These are phyloP conservation scores for Suillus brevipes DNA, from an alignment of 768 basidiomycete species.

Conservation along the genomic window DNA sequence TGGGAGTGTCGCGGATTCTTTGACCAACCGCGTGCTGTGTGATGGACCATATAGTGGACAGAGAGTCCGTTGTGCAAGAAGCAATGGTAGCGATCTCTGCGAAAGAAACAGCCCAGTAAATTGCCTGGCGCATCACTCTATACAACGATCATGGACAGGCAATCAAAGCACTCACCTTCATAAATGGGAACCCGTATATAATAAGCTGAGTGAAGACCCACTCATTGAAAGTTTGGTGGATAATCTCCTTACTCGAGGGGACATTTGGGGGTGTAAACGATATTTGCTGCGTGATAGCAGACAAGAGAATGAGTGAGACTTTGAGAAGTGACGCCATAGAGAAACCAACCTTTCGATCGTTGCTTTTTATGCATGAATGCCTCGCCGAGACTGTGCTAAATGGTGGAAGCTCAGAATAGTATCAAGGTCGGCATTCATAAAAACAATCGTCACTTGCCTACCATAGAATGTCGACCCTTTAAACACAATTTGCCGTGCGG, in stretches of 20 bases:
- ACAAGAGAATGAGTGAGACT: conserved; percentile 42
- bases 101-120: conserved; percentile 1
- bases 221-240: not conserved
- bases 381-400: not conserved
- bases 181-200: not conserved
- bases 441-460: not conserved
- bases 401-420: no score
- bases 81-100: not conserved
- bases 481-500: no score
- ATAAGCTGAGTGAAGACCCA: not conserved
- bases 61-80: not conserved
- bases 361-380: not conserved
- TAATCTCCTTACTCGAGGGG: conserved; percentile 38
- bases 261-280: conserved; percentile 47
- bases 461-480: not conserved
- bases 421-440: not conserved
- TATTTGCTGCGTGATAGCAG: conserved; percentile 41
- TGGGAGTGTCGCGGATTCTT: not conserved
- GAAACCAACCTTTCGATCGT: not conserved
- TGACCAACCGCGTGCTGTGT: not conserved
- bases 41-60: not conserved
- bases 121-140: not conserved
- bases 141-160: not conserved
- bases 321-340: conserved; percentile 33
- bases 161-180: not conserved